phyloP scores from a whole-genome alignment of 495 filamentous ascomycete species.

The Clavariopsis aquatica region DNA sequence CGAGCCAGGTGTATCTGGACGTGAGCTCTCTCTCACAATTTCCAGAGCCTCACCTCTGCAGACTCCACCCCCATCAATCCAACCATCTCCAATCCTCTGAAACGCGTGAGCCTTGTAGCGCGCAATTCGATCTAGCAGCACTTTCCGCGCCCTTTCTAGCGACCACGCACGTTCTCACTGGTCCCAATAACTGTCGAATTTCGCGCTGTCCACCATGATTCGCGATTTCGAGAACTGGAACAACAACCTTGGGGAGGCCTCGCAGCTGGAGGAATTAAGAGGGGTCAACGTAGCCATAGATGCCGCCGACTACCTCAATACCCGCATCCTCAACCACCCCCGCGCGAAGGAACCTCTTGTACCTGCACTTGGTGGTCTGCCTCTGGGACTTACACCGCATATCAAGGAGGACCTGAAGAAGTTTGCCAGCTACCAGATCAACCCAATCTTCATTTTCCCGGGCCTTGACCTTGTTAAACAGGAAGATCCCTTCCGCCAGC shows the following conservation, averaged over 20 bases:
- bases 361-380: constrained; percentile 84
- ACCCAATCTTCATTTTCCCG: constrained; percentile 83
- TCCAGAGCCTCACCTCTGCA: neutral
- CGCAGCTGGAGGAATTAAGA: constrained; percentile 65
- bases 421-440: constrained; percentile 64
- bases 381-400: constrained; percentile 69
- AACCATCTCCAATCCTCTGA: neutral
- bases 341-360: constrained; percentile 81
- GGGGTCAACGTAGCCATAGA: constrained; percentile 80
- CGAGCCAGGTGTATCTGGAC: neutral
- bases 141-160: neutral
- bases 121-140: neutral
- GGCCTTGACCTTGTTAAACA: constrained; percentile 75
- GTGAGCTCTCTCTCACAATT: constrained; percentile 5
- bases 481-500: constrained; percentile 58
- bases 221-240: constrained; percentile 62
- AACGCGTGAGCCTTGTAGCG: neutral
- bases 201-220: constrained; percentile 48
- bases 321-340: constrained; percentile 66
- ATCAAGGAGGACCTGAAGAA: constrained; percentile 73
- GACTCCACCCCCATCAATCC: neutral
- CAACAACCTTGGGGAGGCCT: constrained; percentile 52
- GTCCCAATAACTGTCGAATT: neutral
- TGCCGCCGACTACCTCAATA: constrained; percentile 77
- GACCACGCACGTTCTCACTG: neutral